Evolutionary conservation across 2,329 filamentous ascomycete species (phyloP).

Genomic region (Trichoderma brevicompactum): DNA sequence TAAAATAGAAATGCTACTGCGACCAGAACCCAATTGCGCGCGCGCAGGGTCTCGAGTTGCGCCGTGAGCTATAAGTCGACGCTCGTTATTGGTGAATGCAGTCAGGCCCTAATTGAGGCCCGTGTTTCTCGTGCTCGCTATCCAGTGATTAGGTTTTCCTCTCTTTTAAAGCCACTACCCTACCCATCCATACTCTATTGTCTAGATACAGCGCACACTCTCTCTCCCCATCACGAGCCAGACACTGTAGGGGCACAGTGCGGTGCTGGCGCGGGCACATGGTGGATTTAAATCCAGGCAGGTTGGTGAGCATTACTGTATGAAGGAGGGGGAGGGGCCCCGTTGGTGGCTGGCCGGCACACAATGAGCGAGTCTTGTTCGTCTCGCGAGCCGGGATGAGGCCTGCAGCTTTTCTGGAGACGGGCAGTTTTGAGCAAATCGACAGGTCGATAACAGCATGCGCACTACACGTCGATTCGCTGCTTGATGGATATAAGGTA

Average conservation of each 20-base stretch:
- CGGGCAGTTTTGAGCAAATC: background rate
- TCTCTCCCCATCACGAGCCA: background rate
- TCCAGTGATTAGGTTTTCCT: background rate
- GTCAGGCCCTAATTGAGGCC: background rate
- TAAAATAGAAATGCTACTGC: background rate
- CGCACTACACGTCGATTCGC: too few relatives aligned
- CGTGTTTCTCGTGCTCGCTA: background rate
- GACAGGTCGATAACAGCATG: background rate
- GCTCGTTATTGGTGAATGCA: background rate
- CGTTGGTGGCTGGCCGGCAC: slow-evolving; percentile 17
- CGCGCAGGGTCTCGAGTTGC: background rate
- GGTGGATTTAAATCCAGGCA: slow-evolving; percentile 25
- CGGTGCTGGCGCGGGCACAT: slow-evolving; percentile 28
- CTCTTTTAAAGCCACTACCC: background rate
- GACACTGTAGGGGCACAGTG: slow-evolving; percentile 22
- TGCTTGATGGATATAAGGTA: background rate
- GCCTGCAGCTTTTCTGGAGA: slow-evolving; percentile 10
- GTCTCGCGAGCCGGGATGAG: slow-evolving; percentile 1
- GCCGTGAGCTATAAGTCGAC: background rate
- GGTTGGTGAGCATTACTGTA: slow-evolving; percentile 21
- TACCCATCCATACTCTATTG: background rate
- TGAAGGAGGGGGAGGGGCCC: slow-evolving; percentile 29
- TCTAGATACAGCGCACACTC: too few relatives aligned
- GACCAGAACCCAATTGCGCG: background rate
- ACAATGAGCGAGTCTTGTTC: background rate